Evolutionary conservation across 1,284 basidiomycete genomes (phyloP).

Genomic region (Omphalotus olearius): DNA sequence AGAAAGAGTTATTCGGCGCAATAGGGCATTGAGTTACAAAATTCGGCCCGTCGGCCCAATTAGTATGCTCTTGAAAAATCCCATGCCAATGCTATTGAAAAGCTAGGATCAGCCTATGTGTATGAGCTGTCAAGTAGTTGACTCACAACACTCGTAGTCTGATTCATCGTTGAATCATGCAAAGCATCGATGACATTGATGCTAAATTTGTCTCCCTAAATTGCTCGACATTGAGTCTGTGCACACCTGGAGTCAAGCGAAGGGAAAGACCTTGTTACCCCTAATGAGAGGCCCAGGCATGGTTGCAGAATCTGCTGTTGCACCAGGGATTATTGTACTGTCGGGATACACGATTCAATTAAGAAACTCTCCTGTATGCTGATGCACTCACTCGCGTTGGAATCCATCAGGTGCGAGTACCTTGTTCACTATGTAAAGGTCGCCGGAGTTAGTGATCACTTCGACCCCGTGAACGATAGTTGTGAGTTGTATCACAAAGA

Average conservation of each 20-base stretch:
- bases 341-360: neutral
- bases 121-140: neutral
- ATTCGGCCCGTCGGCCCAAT: conserved; percentile 19
- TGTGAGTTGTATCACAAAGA: too few relatives aligned
- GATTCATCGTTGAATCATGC: conserved; percentile 19
- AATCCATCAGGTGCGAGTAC: conserved; percentile 8
- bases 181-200: conserved; percentile 22
- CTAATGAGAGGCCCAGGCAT: conserved; percentile 8
- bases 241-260: neutral
- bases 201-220: conserved; percentile 19
- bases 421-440: conserved; percentile 7
- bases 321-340: conserved; percentile 7
- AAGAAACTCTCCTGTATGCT: too few relatives aligned
- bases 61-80: conserved; percentile 21
- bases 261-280: neutral
- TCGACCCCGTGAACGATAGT: too few relatives aligned
- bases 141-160: conserved; percentile 22
- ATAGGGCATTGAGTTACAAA: conserved; percentile 10
- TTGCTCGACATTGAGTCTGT: neutral
- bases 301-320: neutral
- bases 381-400: conserved; percentile 3
- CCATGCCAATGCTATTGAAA: conserved; percentile 18
- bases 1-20: conserved; percentile 22
- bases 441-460: too few relatives aligned
- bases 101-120: neutral